These are phyloP conservation scores for Cyberlindnera bimundalis DNA, from an alignment of 805 yeast species.

Conservation along the genomic window DNA sequence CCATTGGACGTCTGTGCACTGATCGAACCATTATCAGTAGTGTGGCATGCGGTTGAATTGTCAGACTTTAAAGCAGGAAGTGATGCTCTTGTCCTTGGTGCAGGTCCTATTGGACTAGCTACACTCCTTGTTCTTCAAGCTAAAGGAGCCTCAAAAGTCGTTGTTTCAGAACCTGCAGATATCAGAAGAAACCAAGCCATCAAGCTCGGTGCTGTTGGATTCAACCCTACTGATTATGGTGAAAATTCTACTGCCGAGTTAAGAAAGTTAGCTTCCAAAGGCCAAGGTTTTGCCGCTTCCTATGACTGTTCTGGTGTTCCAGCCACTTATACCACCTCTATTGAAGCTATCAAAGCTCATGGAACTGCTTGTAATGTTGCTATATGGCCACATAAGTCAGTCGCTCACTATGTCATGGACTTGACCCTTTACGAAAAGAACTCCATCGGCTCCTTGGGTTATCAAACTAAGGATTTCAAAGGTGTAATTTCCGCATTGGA, in stretches of 20 bases:
- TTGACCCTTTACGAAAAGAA: slow-evolving; percentile 40
- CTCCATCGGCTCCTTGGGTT: slow-evolving; percentile 45
- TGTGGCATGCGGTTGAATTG: slow-evolving; percentile 55
- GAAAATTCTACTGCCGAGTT: slow-evolving; percentile 33
- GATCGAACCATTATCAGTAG: slow-evolving; percentile 54
- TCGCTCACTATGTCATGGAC: slow-evolving; percentile 44
- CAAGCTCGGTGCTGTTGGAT: slow-evolving; percentile 41
- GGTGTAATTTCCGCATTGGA: slow-evolving; percentile 41
- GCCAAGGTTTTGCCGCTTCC: slow-evolving; percentile 46
- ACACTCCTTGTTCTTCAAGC: slow-evolving; percentile 53
- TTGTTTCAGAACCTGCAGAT: slow-evolving; percentile 58
- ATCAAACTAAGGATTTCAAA: slow-evolving; percentile 40
- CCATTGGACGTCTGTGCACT: slow-evolving; percentile 55
- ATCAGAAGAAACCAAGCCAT: slow-evolving; percentile 61
- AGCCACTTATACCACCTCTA: slow-evolving; percentile 40
- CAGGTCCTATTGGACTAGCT: slow-evolving; percentile 63
- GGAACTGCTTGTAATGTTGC: slow-evolving; percentile 48
- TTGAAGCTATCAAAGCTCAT: slow-evolving; percentile 38
- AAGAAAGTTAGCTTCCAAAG: slow-evolving; percentile 35
- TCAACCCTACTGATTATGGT: slow-evolving; percentile 38
- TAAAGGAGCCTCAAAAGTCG: slow-evolving; percentile 44
- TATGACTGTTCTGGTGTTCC: slow-evolving; percentile 54
- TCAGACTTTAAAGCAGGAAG: slow-evolving; percentile 42
- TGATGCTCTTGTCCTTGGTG: slow-evolving; percentile 50
- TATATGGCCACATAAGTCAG: slow-evolving; percentile 46